These are phyloP conservation scores for Tirmania nivea DNA, from an alignment of 495 filamentous ascomycete species.

Conservation along the genomic window DNA sequence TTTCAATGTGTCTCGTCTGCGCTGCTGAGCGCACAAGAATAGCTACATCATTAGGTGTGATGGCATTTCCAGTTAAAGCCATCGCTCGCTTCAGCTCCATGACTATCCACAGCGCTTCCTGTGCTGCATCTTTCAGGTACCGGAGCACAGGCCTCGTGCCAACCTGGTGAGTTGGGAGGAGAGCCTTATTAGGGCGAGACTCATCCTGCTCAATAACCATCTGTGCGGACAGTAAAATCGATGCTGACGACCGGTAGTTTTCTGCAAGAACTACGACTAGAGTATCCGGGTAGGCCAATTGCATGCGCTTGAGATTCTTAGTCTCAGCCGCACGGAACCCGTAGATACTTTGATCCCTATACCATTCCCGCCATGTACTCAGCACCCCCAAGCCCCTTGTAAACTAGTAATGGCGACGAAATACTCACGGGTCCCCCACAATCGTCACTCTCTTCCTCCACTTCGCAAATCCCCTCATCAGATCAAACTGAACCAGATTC, in stretches of 20 bases:
- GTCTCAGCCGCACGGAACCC: slow-evolving; percentile 95
- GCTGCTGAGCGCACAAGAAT: slow-evolving; percentile 68
- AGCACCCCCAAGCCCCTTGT: no score
- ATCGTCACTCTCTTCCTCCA: slow-evolving; percentile 57
- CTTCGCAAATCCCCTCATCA: slow-evolving; percentile 78
- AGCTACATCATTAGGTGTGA: slow-evolving; percentile 59
- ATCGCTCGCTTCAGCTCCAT: slow-evolving; percentile 56
- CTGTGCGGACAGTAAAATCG: slow-evolving; percentile 64
- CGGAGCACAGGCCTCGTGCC: slow-evolving; percentile 72
- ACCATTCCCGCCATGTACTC: no score
- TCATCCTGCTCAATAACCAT: slow-evolving; percentile 84
- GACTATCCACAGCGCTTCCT: slow-evolving; percentile 76
- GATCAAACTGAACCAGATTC: slow-evolving; percentile 80
- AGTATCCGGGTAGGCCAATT: slow-evolving; percentile 51
- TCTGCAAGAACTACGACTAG: slow-evolving; percentile 72
- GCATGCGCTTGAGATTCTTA: slow-evolving; percentile 63
- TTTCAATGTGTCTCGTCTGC: slow-evolving; percentile 68
- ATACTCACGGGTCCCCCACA: slow-evolving; percentile 55
- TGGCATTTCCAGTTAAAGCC: slow-evolving; percentile 46
- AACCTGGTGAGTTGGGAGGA: slow-evolving; percentile 59
- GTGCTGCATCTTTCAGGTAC: slow-evolving; percentile 44
- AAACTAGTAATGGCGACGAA: no score
- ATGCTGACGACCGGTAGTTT: slow-evolving; percentile 83
- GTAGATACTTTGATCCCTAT: slow-evolving; percentile 79
- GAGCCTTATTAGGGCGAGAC: slow-evolving; percentile 49